Conservation (phyloP, 108 stramenopile genomes). For the Bacterosira constricta region DNA sequence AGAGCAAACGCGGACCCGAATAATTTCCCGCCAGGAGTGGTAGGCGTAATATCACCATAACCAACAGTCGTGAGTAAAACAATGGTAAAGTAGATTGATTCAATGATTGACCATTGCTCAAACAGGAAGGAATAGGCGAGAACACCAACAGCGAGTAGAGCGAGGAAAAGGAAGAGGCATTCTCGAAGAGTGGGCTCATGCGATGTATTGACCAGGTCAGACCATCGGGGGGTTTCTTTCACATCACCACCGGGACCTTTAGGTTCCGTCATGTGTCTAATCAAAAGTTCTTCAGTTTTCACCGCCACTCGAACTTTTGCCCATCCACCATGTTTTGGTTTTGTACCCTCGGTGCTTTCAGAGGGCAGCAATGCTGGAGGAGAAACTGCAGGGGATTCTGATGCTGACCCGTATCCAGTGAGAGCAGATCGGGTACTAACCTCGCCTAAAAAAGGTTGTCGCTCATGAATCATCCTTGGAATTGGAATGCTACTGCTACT, state of each 20-base stretch:
- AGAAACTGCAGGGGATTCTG: background rate
- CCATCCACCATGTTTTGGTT: background rate
- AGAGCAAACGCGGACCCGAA: constrained; percentile 73
- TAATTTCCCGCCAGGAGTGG: constrained; percentile 46
- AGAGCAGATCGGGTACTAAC: no score
- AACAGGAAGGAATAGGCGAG: constrained; percentile 56
- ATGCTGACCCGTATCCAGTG: background rate
- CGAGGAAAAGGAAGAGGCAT: constrained; percentile 44
- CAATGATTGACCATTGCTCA: constrained; percentile 58
- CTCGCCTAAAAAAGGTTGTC: no score
- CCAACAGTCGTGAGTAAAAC: constrained; percentile 50
- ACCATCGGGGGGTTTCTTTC: constrained; percentile 3
- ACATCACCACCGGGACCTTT: constrained; percentile 9
- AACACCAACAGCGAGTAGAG: constrained; percentile 54
- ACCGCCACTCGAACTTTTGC: constrained; percentile 46
- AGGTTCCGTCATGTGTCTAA: constrained; percentile 34
- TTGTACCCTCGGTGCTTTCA: no score
- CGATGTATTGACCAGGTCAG: constrained; percentile 12
- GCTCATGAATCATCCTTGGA: no score
- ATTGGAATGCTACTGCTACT: background rate
- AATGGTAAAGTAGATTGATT: constrained; percentile 67
- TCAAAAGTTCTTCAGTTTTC: constrained; percentile 53
- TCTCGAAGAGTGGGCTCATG: constrained; percentile 43
- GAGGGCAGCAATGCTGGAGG: background rate
- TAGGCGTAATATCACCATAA: constrained; percentile 32